Conservation (phyloP, 805 yeast species). For the Groenewaldozyma salmanticensis region DNA sequence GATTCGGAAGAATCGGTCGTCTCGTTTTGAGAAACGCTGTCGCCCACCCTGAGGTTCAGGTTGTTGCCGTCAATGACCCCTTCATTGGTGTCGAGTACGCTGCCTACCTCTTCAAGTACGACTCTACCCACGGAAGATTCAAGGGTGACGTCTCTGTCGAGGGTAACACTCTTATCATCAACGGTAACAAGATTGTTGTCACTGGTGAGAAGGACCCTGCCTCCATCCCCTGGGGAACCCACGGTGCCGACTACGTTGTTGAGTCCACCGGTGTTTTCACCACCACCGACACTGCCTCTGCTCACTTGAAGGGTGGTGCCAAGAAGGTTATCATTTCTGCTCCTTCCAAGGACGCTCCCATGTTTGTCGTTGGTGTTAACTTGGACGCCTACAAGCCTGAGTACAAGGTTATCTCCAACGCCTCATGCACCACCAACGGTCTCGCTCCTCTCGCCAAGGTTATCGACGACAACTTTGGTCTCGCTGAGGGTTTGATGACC, state of each 20-base stretch:
- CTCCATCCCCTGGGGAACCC: conserved; percentile 77
- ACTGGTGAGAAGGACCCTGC: conserved; percentile 81
- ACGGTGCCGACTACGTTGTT: conserved; percentile 76
- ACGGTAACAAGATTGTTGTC: conserved; percentile 57
- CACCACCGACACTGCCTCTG: conserved; percentile 65
- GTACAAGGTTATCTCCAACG: conserved; percentile 73
- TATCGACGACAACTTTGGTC: conserved; percentile 74
- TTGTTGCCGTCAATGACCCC: conserved; percentile 87
- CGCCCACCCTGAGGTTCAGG: conserved; percentile 61
- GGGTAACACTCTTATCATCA: conserved; percentile 52
- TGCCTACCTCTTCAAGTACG: conserved; percentile 92
- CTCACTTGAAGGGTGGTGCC: conserved; percentile 86
- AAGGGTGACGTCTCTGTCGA: conserved; percentile 54
- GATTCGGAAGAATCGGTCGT: conserved; percentile 93
- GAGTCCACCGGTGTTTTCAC: conserved; percentile 96
- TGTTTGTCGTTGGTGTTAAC: conserved; percentile 92
- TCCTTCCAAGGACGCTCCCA: conserved; percentile 89
- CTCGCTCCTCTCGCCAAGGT: conserved; percentile 91
- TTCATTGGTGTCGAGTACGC: conserved; percentile 86
- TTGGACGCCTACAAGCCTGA: conserved; percentile 68
- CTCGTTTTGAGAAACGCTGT: conserved; percentile 76
- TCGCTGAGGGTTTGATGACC: conserved; percentile 91
- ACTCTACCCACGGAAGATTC: conserved; percentile 84
- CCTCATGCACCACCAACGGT: conserved; percentile 95
- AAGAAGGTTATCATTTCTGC: conserved; percentile 93